Evolutionary conservation across 2,329 filamentous ascomycete genomes (phyloP).

Genomic region (Rhynchosporium agropyri): DNA sequence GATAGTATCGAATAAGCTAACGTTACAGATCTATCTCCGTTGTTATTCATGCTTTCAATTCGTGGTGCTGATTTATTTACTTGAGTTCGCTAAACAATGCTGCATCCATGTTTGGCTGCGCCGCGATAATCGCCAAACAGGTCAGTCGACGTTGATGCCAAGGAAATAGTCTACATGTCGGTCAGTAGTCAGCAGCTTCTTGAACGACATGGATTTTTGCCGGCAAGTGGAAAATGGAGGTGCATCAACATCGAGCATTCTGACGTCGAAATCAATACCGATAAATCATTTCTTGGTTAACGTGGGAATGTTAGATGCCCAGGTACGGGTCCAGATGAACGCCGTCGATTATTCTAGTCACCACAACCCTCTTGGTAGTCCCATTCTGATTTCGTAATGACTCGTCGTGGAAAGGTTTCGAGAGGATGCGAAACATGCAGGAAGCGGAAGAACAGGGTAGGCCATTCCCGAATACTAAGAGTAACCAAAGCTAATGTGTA

Average conservation of each 20-base stretch:
- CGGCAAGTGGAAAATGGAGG: neutral
- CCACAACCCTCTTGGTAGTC: neutral
- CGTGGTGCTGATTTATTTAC: neutral
- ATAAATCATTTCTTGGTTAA: neutral
- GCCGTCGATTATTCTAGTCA: too few relatives aligned
- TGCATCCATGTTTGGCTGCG: neutral
- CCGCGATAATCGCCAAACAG: neutral
- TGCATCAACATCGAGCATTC: too few relatives aligned
- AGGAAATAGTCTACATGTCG: neutral
- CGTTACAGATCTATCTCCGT: too few relatives aligned
- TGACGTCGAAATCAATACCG: neutral
- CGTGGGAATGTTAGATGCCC: neutral
- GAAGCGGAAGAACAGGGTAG: neutral
- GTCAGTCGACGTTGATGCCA: neutral
- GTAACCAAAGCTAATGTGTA: neutral
- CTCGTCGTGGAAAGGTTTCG: constrained; percentile 2
- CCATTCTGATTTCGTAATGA: neutral
- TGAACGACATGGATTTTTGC: neutral
- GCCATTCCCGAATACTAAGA: neutral
- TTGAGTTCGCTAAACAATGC: neutral
- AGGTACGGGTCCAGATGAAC: too few relatives aligned
- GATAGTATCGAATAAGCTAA: too few relatives aligned
- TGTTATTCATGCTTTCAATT: neutral
- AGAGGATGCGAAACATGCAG: constrained; percentile 7
- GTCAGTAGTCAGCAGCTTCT: constrained; percentile 4